Percentiles rank a stretch among this genome's conserved stretches.
Evolutionary conservation across 1,284 basidiomycete species (phyloP).

Genomic region (Irpex sp.): DNA sequence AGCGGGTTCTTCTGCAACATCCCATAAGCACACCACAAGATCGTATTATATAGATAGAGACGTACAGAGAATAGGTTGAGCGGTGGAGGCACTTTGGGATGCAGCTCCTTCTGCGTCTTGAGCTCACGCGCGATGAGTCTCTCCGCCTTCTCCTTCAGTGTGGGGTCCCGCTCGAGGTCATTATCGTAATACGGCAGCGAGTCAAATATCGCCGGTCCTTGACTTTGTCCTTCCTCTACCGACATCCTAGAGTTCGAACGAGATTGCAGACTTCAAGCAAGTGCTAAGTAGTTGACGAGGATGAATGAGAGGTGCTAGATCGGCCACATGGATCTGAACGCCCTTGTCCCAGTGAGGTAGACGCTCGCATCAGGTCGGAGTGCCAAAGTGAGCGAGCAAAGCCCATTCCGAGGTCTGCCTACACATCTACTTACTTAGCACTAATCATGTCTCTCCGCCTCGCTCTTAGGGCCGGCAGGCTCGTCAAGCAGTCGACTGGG

Average conservation of each 20-base stretch:
- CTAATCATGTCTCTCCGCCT: constrained; percentile 48
- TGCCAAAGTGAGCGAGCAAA: constrained; percentile 15
- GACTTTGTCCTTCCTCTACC: not conserved
- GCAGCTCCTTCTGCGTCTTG: constrained; percentile 27
- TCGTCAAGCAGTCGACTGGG: constrained; percentile 26
- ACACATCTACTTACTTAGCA: constrained; percentile 12
- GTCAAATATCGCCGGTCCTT: constrained; percentile 48
- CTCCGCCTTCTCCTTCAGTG: constrained; percentile 68
- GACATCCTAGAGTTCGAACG: constrained; percentile 7
- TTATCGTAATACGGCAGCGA: constrained; percentile 94
- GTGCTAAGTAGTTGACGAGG: no score
- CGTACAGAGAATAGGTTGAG: constrained; percentile 66
- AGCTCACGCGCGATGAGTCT: constrained; percentile 65
- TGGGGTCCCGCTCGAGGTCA: constrained; percentile 76
- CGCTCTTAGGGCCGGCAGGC: constrained; percentile 36
- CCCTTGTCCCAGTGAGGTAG: constrained; percentile 9
- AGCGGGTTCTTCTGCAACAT: constrained; percentile 52
- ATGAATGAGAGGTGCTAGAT: not conserved
- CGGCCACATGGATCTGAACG: constrained; percentile 13
- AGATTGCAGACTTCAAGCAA: not conserved
- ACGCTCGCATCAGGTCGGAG: constrained; percentile 10
- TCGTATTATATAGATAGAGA: constrained; percentile 6
- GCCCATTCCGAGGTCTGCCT: constrained; percentile 3
- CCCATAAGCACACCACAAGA: not conserved
- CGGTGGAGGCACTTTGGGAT: constrained; percentile 69